These are phyloP conservation scores for Orbilia quercus DNA, from an alignment of 2,329 filamentous ascomycete species.

Conservation along the genomic window DNA sequence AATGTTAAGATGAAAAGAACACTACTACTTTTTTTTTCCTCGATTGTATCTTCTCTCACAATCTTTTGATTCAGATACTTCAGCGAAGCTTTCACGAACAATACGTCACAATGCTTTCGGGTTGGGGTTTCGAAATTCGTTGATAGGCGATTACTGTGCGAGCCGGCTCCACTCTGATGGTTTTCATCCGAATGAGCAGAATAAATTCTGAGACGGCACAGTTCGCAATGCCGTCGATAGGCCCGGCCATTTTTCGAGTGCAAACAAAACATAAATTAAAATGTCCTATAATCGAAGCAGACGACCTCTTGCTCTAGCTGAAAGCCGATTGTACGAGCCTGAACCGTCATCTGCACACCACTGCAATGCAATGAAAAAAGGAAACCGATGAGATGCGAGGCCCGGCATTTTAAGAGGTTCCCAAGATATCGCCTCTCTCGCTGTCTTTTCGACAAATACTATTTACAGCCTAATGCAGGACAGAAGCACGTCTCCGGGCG, in stretches of 20 bases:
- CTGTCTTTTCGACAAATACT: slow-evolving; percentile 39
- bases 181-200: slow-evolving; percentile 37
- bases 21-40: slow-evolving; percentile 31
- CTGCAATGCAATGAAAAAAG: slow-evolving; percentile 56
- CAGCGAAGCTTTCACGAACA: slow-evolving; percentile 7
- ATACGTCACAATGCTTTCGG: slow-evolving; percentile 55
- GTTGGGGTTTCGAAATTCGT: slow-evolving; percentile 13
- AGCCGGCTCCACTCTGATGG: slow-evolving; percentile 36
- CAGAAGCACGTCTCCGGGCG: slow-evolving; percentile 47
- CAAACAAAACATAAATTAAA: slow-evolving; percentile 15
- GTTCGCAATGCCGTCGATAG: slow-evolving; percentile 15
- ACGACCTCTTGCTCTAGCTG: slow-evolving; percentile 26
- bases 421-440: slow-evolving; percentile 39
- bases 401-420: slow-evolving; percentile 46
- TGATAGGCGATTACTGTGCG: slow-evolving; percentile 14
- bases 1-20: slow-evolving; percentile 50
- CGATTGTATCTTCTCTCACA: slow-evolving; percentile 55
- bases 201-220: slow-evolving; percentile 37
- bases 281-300: slow-evolving; percentile 41
- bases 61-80: slow-evolving; percentile 44
- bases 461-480: slow-evolving; percentile 54
- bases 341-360: slow-evolving; percentile 48
- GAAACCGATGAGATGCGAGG: slow-evolving; percentile 57
- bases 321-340: slow-evolving; percentile 44
- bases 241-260: slow-evolving; percentile 8